A percentile compares a stretch with the other conserved stretches of the same genome.
Conservation (phyloP, 495 filamentous ascomycete genomes). For the Copromyces sp. region DNA sequence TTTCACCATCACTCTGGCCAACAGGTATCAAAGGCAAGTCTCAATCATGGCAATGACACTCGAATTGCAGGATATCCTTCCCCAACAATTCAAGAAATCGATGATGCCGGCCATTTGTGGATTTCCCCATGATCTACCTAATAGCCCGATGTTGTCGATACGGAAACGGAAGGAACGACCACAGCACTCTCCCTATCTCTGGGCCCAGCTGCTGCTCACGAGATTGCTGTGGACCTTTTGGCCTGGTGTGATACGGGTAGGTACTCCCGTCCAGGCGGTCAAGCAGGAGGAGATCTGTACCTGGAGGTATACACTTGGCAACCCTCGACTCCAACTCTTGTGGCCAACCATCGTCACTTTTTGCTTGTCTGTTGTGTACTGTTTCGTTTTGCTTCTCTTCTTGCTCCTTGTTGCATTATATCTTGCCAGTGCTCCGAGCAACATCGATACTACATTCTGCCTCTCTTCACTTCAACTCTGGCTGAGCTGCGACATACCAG, state of each 20-base stretch:
- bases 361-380: neutral
- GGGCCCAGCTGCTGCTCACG: neutral
- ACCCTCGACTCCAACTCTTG: neutral
- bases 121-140: neutral
- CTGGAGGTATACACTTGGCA: neutral
- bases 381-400: neutral
- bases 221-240: neutral
- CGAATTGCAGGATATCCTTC: neutral
- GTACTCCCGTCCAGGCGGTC: neutral
- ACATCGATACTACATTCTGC: neutral
- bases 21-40: neutral
- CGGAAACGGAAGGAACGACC: neutral
- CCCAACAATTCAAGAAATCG: neutral
- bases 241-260: neutral
- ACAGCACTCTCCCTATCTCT: neutral
- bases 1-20: neutral
- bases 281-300: neutral
- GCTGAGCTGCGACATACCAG: neutral
- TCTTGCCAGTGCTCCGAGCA: constrained; percentile 6
- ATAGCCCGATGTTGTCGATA: neutral
- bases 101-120: neutral
- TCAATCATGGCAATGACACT: neutral
- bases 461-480: neutral
- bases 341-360: neutral
- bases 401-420: neutral